Evolutionary conservation across 352 stramenopile species (phyloP).

Genomic region (Aphanomyces stellatus): DNA sequence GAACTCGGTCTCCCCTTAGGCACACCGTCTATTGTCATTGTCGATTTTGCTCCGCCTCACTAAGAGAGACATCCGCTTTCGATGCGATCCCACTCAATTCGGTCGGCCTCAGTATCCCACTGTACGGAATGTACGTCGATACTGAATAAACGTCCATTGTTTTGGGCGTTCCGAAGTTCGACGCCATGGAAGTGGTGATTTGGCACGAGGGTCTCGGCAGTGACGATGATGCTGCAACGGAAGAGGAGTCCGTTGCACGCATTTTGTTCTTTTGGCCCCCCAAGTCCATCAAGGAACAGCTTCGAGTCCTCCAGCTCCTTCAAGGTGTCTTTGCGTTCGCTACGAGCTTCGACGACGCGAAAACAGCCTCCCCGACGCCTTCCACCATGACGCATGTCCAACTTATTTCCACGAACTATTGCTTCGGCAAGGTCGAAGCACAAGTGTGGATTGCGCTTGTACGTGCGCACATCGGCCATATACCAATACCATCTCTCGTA

Average conservation of each 20-base stretch:
- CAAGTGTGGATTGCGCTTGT: slow-evolving; percentile 12
- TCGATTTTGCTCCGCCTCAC: neutral
- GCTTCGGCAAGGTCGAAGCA: neutral
- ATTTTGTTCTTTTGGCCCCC: slow-evolving; percentile 10
- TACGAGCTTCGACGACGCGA: neutral
- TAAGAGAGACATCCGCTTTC: neutral
- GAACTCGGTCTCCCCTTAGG: neutral
- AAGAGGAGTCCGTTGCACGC: neutral
- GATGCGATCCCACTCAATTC: neutral
- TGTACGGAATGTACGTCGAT: too few species aligned
- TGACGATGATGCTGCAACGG: slow-evolving; percentile 9
- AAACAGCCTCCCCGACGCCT: neutral
- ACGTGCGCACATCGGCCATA: neutral
- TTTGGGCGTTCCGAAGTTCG: too few species aligned
- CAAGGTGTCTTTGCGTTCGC: neutral
- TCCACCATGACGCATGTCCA: slow-evolving; percentile 3
- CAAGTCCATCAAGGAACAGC: neutral
- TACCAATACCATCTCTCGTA: neutral
- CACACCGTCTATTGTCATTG: neutral
- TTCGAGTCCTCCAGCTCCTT: neutral
- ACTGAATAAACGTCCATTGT: too few species aligned
- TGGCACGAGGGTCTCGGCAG: slow-evolving; percentile 12
- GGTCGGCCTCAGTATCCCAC: neutral
- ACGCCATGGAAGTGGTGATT: slow-evolving; percentile 1
- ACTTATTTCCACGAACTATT: slow-evolving; percentile 5